A percentile compares a stretch with the other conserved stretches of the same genome.
Conservation (phyloP, 768 basidiomycete genomes). For the Podaxis sp. region DNA sequence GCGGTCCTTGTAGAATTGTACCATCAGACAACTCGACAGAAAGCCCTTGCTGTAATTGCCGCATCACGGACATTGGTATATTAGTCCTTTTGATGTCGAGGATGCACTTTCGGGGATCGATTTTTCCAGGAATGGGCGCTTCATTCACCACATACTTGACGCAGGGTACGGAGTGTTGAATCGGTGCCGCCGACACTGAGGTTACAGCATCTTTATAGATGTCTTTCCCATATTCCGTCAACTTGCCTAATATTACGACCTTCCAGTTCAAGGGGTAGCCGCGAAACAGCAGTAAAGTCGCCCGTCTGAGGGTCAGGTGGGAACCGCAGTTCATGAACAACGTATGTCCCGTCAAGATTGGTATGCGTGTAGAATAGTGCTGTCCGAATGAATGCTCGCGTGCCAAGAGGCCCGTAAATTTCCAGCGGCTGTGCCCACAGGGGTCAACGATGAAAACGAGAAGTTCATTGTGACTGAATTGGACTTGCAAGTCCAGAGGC, state of each 20-base stretch:
- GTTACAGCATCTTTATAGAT: slow-evolving; percentile 58
- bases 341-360: slow-evolving; percentile 63
- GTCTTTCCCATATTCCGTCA: slow-evolving; percentile 62
- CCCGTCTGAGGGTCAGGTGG: slow-evolving; percentile 54
- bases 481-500: slow-evolving; percentile 32
- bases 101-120: slow-evolving; percentile 66
- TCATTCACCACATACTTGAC: slow-evolving; percentile 77
- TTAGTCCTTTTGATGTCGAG: slow-evolving; percentile 70
- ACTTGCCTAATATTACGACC: slow-evolving; percentile 65
- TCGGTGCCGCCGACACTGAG: slow-evolving; percentile 75
- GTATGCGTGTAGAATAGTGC: slow-evolving; percentile 71
- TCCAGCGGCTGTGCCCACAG: slow-evolving; percentile 55
- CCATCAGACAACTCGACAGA: slow-evolving; percentile 68
- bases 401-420: slow-evolving; percentile 88
- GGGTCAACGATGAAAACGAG: neutral
- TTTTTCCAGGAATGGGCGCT: slow-evolving; percentile 72
- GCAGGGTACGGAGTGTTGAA: slow-evolving; percentile 78
- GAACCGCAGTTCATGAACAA: slow-evolving; percentile 81
- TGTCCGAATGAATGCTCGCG: slow-evolving; percentile 75
- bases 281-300: slow-evolving; percentile 48
- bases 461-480: neutral
- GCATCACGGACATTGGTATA: slow-evolving; percentile 67
- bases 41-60: slow-evolving; percentile 64
- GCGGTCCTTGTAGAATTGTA: slow-evolving; percentile 67
- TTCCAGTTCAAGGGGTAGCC: slow-evolving; percentile 50